A percentile compares a stretch with the other conserved stretches of the same genome.
Conservation (phyloP, 306 rosid species). For the Citrullus amarus region DNA sequence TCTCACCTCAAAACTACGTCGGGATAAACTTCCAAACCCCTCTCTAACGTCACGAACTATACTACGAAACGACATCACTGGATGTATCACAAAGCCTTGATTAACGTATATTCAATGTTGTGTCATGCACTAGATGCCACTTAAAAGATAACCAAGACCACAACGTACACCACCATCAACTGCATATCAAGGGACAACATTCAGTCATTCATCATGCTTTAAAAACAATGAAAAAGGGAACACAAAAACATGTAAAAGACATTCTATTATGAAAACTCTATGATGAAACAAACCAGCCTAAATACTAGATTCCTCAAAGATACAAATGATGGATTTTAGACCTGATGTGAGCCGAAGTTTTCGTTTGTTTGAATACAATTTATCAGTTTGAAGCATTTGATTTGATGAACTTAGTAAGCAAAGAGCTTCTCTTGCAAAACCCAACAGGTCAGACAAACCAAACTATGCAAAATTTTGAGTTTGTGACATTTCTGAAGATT, state of each 20-base stretch:
- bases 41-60: conserved; percentile 86
- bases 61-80: conserved; percentile 77
- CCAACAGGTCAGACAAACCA: not conserved
- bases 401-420: not conserved
- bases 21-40: conserved; percentile 77
- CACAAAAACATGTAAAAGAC: not conserved
- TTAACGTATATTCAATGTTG: not conserved
- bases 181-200: not conserved
- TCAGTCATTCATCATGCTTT: not conserved
- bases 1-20: conserved; percentile 72
- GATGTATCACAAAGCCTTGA: not conserved
- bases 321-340: not conserved
- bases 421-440: not conserved
- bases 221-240: not conserved
- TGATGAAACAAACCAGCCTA: not conserved
- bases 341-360: not conserved
- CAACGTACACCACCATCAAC: not conserved
- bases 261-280: not conserved
- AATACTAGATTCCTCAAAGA: not conserved
- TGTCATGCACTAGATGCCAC: not conserved
- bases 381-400: not conserved
- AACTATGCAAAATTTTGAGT: not conserved
- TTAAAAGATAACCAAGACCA: not conserved
- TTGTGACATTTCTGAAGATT: not conserved
- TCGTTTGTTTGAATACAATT: not conserved